Evolutionary conservation across 2,329 filamentous ascomycete species (phyloP), one percentile per base, ranked within the genome.

Genomic region (Fusarium lateritium): DNA sequence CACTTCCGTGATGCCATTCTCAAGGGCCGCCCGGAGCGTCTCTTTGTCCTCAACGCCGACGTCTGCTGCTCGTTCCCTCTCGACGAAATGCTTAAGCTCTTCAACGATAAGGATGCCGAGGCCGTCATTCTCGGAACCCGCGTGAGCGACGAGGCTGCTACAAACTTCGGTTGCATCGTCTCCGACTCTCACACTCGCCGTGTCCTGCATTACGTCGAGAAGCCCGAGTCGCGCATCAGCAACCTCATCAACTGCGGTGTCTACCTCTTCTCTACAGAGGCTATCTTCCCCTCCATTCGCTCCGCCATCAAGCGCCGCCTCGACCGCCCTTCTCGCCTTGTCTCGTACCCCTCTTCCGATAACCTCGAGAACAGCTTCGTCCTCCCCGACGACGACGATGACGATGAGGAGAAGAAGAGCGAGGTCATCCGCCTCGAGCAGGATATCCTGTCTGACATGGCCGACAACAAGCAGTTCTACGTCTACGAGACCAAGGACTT

Each of bases 241-340:
- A 98, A 98, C 84, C 87, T 99, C 73, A 99, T 99, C 87, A 99
- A 98, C 86, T 98, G 96, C 81, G 96, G 96, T 75, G 94, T 99
- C 76, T 99, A 98, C 84, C 93, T 98, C 75, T 99, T 99, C 82
- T 89, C 92, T 70, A 96, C 94, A 69, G 94, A 98, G 74, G 93
- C 91, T 80, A 97, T 98, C 84, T 98, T 98, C 88, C 95, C 95
- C 69, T 93, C 93, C 73, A 98, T 99, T 80, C 91, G 91, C 79
- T 93, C 88, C 72, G 94, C 95, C 75, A 98, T 98, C 83, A 98
- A 98, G 87, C 94, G 94, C 76, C 94, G 95, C 79, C 91, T 93
- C 74, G 94, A 97, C 79, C 92, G 96, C 44, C 94, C 94, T 42
- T 62, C 77, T 14, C 92, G 94, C 74, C 88, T 98, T 60, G 86